Conservation (phyloP, 495 filamentous ascomycete species). For the Halenospora varia region DNA sequence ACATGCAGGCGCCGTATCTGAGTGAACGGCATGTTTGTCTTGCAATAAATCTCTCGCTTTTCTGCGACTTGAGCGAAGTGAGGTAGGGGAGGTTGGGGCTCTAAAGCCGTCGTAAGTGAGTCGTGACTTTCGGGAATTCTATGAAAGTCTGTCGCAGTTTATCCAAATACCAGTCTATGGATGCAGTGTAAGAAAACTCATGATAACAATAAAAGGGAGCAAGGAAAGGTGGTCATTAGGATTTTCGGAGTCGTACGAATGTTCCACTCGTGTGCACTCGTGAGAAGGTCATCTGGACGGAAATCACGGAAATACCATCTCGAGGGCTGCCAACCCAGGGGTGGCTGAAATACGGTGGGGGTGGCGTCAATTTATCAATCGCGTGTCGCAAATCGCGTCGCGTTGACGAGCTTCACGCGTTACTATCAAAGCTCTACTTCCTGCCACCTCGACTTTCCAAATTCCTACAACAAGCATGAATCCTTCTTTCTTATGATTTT, state of each 20-base stretch:
- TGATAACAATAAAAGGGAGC: neutral
- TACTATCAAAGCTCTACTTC: neutral
- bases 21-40: constrained; percentile 11
- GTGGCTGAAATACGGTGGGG: constrained; percentile 3
- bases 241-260: neutral
- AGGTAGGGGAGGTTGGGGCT: too few species aligned
- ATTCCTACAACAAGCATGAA: constrained; percentile 11
- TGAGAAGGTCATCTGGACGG: constrained; percentile 7
- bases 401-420: neutral
- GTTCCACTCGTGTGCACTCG: too few species aligned
- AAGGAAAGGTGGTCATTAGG: neutral
- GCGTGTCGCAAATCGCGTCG: constrained; percentile 5
- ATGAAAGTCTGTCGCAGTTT: neutral
- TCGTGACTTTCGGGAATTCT: neutral
- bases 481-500: constrained; percentile 6
- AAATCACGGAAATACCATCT: too few species aligned
- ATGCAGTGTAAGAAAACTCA: neutral
- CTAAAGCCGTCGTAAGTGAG: too few species aligned
- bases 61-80: too few species aligned
- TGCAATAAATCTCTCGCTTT: too few species aligned
- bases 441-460: neutral
- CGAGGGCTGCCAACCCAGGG: neutral
- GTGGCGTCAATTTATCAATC: constrained; percentile 3
- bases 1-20: constrained; percentile 22
- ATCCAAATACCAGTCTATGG: neutral